Percentiles rank a stretch among this genome's conserved stretches.
Conservation (phyloP, 345 rosid species). For the Pistacia integerrima region DNA sequence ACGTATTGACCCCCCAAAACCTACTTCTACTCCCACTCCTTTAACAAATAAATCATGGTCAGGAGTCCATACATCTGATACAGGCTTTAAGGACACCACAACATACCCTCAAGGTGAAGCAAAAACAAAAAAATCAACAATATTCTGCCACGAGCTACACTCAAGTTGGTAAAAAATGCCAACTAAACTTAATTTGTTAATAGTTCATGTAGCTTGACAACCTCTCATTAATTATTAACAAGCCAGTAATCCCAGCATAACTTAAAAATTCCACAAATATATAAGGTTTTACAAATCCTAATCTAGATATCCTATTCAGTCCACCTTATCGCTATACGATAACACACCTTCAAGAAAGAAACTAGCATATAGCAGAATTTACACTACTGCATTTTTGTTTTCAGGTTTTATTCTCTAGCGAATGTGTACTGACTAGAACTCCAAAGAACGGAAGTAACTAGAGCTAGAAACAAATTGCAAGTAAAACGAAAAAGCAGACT, state of each 20-base stretch:
- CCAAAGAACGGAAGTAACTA: not conserved
- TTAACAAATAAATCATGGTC: not conserved
- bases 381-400: not conserved
- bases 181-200: not conserved
- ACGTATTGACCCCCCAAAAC: not conserved
- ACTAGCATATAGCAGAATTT: not conserved
- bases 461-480: not conserved
- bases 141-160: not conserved
- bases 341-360: not conserved
- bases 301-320: no score
- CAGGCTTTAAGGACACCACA: not conserved
- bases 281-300: no score
- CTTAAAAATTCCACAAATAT: not conserved
- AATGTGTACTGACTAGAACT: not conserved
- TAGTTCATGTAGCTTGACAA: not conserved
- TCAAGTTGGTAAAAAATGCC: not conserved
- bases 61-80: not conserved
- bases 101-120: no score
- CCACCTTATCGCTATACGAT: not conserved
- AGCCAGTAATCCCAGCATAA: not conserved
- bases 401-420: not conserved
- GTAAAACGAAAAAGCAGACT: slow-evolving; percentile 21
- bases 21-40: not conserved
- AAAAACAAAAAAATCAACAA: not conserved
- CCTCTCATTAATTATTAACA: not conserved